Evolutionary conservation across 495 filamentous ascomycete species (phyloP), one percentile per base, ranked within the genome.

Genomic region (Lasiosphaeria miniovina): DNA sequence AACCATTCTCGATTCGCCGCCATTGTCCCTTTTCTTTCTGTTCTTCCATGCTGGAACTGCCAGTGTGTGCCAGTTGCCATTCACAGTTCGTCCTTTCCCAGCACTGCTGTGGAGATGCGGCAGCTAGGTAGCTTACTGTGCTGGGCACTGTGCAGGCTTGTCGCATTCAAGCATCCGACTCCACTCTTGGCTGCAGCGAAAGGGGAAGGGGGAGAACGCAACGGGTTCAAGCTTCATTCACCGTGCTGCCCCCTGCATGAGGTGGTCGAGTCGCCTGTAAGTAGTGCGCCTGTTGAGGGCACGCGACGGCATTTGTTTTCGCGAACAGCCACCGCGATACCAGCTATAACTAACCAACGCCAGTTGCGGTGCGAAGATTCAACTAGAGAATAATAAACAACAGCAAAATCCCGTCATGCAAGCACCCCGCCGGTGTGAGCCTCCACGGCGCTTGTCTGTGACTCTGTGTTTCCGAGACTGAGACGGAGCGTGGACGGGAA

Each of bases 121-220:
- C 35, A 12, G 3, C 36, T 24, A 41, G 41, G 56, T 55, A 40
- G 8, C 11, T 49, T 24, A 66, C 64, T 52, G 61, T 69, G 40
- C 9, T 41, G 33, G 45, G 45, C 61, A 69, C 66, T 17, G 66
- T 66, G 57, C 46, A 8, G 14, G 33, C 41, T 8, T 55, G 63
- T 64, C 61, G 60, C 62, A 50, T 52, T 58, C 56, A 55, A 57
- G 46, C 59, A 52, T 54, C 36, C 57, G 40, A 55, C 24, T 46
- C 35, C 55, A 31, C 50, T 34, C 61, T 63, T 63, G 49, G 60
- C 60, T 57, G 62, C 59, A 49, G 53, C 59, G 31, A 57, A 64
- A 57, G 51, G 55, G 52, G 54, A 53, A 62, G 40, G 60, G 63
- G 52, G 52, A 56, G 52, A 43, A 57, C 60, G 52, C 60, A 61